A percentile compares a stretch with the other conserved stretches of the same genome.
Evolutionary conservation across 2,329 filamentous ascomycete species (phyloP).

Genomic region (Lecanicillium sp.): DNA sequence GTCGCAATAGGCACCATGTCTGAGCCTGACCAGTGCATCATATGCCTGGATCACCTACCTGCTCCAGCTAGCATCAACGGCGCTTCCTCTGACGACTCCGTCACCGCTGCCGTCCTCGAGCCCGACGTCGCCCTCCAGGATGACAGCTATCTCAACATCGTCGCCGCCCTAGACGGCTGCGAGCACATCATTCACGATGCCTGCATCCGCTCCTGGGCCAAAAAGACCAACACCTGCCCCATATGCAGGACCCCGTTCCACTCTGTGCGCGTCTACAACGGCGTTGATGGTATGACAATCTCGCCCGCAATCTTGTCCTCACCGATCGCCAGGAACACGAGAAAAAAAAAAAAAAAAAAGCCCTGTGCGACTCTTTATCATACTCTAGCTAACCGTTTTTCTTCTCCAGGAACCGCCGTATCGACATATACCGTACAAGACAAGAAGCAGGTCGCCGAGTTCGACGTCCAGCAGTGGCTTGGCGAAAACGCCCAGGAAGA

Average conservation of each 20-base stretch:
- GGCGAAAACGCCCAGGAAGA: conserved; percentile 67
- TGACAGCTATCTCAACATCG: conserved; percentile 35
- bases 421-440: conserved; percentile 65
- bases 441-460: conserved; percentile 83
- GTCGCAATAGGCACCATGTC: conserved; percentile 40
- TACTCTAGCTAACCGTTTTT: conserved; percentile 1
- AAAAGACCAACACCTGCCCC: conserved; percentile 94
- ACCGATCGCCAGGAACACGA: neutral
- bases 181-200: conserved; percentile 89
- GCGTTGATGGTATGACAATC: conserved; percentile 63
- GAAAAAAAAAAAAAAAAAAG: neutral
- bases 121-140: conserved; percentile 21
- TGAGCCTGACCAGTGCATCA: conserved; percentile 61
- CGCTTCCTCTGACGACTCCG: conserved; percentile 19
- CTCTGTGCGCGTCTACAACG: conserved; percentile 75
- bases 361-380: too few species aligned
- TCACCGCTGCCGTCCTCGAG: conserved; percentile 18
- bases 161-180: conserved; percentile 65
- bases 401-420: conserved; percentile 44
- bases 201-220: conserved; percentile 90
- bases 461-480: conserved; percentile 69
- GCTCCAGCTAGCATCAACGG: conserved; percentile 22
- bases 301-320: conserved; percentile 13
- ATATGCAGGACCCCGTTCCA: conserved; percentile 94
- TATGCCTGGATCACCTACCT: conserved; percentile 58